A percentile compares a stretch with the other conserved stretches of the same genome.
Evolutionary conservation across 2,329 filamentous ascomycete species (phyloP).

Genomic region (Hymenoscyphus occultus): DNA sequence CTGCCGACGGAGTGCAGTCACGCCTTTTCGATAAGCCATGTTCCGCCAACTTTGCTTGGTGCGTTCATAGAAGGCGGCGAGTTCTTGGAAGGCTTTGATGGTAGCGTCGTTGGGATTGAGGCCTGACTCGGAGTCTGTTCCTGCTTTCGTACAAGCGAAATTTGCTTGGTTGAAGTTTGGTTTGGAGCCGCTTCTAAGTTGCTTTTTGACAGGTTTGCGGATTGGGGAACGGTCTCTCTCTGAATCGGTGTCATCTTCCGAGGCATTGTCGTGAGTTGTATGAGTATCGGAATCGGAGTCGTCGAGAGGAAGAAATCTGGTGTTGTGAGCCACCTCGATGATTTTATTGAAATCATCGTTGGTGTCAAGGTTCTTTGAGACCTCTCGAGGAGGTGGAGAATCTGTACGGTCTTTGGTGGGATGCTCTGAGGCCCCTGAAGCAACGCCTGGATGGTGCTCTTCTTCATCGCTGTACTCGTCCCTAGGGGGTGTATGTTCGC

Average conservation of each 20-base stretch:
- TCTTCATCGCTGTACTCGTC: constrained; percentile 6
- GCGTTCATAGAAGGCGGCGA: constrained; percentile 74
- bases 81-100: constrained; percentile 72
- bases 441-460: neutral
- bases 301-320: constrained; percentile 56
- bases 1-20: constrained; percentile 69
- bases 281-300: constrained; percentile 38
- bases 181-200: constrained; percentile 15
- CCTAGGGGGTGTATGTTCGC: neutral
- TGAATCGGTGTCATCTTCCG: constrained; percentile 26
- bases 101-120: constrained; percentile 71
- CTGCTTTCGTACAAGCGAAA: constrained; percentile 55
- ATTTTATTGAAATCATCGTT: constrained; percentile 60
- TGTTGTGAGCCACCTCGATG: constrained; percentile 60
- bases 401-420: constrained; percentile 21
- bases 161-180: constrained; percentile 41
- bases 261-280: constrained; percentile 20
- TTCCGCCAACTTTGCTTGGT: constrained; percentile 76
- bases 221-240: constrained; percentile 34
- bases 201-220: constrained; percentile 2
- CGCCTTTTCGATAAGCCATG: constrained; percentile 72
- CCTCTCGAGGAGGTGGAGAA: neutral
- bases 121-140: constrained; percentile 40
- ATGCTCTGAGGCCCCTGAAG: constrained; percentile 45
- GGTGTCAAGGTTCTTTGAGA: neutral